Evolutionary conservation across 495 filamentous ascomycete genomes (phyloP).

Genomic region (Penicillium verhagenii): DNA sequence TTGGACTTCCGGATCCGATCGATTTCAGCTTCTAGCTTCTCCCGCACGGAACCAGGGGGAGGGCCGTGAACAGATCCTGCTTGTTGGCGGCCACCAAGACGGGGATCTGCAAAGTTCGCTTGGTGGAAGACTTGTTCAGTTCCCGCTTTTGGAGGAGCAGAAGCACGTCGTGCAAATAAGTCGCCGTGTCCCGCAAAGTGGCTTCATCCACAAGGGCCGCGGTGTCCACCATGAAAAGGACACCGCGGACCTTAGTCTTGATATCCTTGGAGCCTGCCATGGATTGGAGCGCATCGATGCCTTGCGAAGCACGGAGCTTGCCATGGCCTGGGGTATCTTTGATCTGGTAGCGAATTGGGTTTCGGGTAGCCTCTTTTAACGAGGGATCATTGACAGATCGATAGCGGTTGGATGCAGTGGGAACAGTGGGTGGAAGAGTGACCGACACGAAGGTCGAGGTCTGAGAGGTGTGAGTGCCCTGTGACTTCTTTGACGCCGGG

Average conservation of each 20-base stretch:
- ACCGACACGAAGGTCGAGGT: slow-evolving; percentile 68
- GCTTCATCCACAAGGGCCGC: slow-evolving; percentile 63
- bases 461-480: slow-evolving; percentile 79
- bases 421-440: slow-evolving; percentile 62
- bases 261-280: slow-evolving; percentile 48
- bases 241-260: slow-evolving; percentile 61
- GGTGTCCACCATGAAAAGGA: slow-evolving; percentile 87
- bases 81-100: slow-evolving; percentile 92
- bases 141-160: slow-evolving; percentile 75
- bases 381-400: slow-evolving; percentile 69
- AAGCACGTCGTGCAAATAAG: slow-evolving; percentile 85
- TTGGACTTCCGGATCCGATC: slow-evolving; percentile 72
- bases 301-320: slow-evolving; percentile 70
- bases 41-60: slow-evolving; percentile 74
- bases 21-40: slow-evolving; percentile 77
- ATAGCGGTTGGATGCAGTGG: slow-evolving; percentile 64
- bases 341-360: slow-evolving; percentile 74
- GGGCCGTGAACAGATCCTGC: slow-evolving; percentile 89
- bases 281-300: slow-evolving; percentile 35
- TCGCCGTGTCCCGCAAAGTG: slow-evolving; percentile 59
- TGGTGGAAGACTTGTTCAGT: slow-evolving; percentile 52
- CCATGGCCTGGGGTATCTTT: slow-evolving; percentile 93
- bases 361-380: slow-evolving; percentile 60
- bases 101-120: slow-evolving; percentile 61
- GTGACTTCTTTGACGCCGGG: slow-evolving; percentile 29